phyloP scores from a whole-genome alignment of 106 monocot genomes.

The Posidonia australis region DNA sequence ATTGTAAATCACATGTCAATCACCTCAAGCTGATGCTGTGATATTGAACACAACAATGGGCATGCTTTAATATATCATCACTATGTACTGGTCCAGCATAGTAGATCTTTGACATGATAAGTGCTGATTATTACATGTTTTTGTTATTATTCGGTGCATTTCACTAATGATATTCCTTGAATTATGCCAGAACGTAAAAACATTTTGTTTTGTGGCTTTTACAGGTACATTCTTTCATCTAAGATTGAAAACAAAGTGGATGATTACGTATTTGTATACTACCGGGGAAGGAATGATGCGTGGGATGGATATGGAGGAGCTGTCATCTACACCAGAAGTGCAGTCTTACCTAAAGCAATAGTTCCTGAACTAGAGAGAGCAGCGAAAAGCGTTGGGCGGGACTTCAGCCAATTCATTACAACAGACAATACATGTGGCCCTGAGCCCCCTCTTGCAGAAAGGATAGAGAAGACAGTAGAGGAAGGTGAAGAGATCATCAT shows the following conservation, averaged over 20 bases:
- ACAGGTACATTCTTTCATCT: constrained; percentile 88
- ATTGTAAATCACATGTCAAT: too few species aligned
- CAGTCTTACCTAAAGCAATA: constrained; percentile 56
- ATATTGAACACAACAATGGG: too few species aligned
- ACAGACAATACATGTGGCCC: constrained; percentile 90
- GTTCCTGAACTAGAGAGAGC: constrained; percentile 74
- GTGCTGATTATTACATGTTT: too few species aligned
- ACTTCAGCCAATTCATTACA: constrained; percentile 67
- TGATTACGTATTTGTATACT: constrained; percentile 86
- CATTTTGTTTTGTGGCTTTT: neutral
- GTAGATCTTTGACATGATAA: too few species aligned
- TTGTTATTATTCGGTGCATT: too few species aligned
- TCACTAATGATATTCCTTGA: too few species aligned
- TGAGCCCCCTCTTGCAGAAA: constrained; percentile 80
- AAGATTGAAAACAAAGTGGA: constrained; percentile 64
- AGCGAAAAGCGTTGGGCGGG: constrained; percentile 49
- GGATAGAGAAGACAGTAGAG: constrained; percentile 86
- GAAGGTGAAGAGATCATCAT: constrained; percentile 77
- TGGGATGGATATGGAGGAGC: constrained; percentile 98
- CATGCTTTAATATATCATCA: too few species aligned
- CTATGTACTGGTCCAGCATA: too few species aligned
- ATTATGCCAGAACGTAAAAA: too few species aligned
- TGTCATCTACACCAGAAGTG: constrained; percentile 70
- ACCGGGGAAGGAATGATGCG: constrained; percentile 86
- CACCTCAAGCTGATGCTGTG: too few species aligned